Conservation (phyloP, 345 rosid species). For the Geranium brycei region DNA sequence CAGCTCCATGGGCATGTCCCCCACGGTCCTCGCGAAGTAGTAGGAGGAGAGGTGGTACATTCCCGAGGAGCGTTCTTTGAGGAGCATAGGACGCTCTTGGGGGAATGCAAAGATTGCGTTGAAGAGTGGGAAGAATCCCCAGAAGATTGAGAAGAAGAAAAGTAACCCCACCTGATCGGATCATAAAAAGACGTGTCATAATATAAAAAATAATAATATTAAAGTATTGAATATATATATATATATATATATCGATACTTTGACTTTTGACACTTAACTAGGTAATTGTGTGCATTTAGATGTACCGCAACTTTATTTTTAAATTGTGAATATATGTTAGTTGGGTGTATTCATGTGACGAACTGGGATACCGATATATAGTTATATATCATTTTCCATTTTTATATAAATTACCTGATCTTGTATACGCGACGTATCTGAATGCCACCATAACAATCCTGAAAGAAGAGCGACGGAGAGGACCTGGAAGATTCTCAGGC, state of each 20-base stretch:
- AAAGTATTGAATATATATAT: too few relatives aligned
- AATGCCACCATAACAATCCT: conserved; percentile 88
- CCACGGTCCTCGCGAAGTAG: conserved; percentile 55
- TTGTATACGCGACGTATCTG: conserved; percentile 49
- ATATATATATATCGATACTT: too few relatives aligned
- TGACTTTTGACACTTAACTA: too few relatives aligned
- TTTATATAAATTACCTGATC: conserved; percentile 52
- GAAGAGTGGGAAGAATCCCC: conserved; percentile 87
- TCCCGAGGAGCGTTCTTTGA: conserved; percentile 75
- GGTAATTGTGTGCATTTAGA: too few relatives aligned
- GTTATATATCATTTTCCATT: too few relatives aligned
- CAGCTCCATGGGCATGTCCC: conserved; percentile 95
- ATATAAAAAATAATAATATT: too few relatives aligned
- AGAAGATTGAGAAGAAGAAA: conserved; percentile 83
- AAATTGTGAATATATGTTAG: too few relatives aligned
- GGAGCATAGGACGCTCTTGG: conserved; percentile 70
- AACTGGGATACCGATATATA: too few relatives aligned
- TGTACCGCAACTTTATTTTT: too few relatives aligned
- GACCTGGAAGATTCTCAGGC: conserved; percentile 70
- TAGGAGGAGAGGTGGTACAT: conserved; percentile 89
- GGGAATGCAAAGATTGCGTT: conserved; percentile 79
- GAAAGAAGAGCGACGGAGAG: conserved; percentile 72
- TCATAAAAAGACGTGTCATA: too few relatives aligned
- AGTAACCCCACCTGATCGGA: conserved; percentile 60
- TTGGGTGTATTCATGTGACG: too few relatives aligned